Conservation (phyloP, 371 early-diverging fungal species). For the Mucor saturninus region DNA sequence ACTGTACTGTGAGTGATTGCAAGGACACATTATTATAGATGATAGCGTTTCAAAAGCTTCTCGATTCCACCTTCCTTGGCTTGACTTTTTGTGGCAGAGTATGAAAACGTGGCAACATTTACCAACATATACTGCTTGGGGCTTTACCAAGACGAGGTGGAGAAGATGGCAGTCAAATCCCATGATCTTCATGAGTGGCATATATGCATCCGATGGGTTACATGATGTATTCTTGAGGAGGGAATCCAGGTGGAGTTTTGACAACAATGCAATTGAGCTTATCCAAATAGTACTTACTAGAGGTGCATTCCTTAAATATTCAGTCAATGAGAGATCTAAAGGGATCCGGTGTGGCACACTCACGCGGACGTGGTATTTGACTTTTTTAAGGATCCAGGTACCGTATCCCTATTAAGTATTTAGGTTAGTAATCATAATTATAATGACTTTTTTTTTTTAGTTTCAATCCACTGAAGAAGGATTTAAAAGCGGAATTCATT, state of each 20-base stretch:
- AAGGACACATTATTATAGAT: conserved; percentile 3
- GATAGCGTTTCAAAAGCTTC: conserved; percentile 8
- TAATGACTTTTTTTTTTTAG: conserved; percentile 9
- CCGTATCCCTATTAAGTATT: conserved; percentile 24
- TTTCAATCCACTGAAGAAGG: conserved; percentile 15
- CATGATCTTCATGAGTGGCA: conserved; percentile 17
- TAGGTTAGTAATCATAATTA: conserved; percentile 15
- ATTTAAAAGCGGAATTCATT: not conserved
- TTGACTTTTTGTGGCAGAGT: not conserved
- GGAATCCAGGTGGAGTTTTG: conserved; percentile 14
- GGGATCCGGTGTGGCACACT: no score
- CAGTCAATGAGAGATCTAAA: conserved; percentile 6
- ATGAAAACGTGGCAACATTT: conserved; percentile 4
- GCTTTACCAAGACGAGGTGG: conserved; percentile 8
- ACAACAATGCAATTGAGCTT: conserved; percentile 18
- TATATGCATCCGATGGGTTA: conserved; percentile 6
- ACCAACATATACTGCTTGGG: conserved; percentile 9
- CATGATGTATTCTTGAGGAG: conserved; percentile 6
- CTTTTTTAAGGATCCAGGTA: conserved; percentile 22
- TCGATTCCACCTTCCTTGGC: conserved; percentile 11
- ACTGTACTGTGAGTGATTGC: conserved; percentile 7
- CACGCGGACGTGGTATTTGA: conserved; percentile 10
- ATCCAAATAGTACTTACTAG: conserved; percentile 18
- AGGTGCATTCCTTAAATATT: conserved; percentile 18
- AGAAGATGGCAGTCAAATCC: conserved; percentile 17